A percentile compares a stretch with the other conserved stretches of the same genome.
These are phyloP conservation scores for Glaciozyma antarctica DNA, from an alignment of 768 basidiomycete genomes.

Conservation along the genomic window DNA sequence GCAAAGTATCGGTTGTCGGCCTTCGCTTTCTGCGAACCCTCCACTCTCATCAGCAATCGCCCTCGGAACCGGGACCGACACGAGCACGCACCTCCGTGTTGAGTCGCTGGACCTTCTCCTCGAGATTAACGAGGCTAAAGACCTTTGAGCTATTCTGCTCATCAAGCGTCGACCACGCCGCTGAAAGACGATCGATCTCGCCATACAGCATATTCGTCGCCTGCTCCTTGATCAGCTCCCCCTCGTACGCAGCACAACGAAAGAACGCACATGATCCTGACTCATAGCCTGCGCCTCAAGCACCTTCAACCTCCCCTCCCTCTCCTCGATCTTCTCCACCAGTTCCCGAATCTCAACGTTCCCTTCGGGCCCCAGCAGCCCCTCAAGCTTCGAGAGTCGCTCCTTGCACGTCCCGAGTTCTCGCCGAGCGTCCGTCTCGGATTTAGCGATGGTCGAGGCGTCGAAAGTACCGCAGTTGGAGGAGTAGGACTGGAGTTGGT, in stretches of 20 bases:
- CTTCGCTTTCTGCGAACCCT: slow-evolving; percentile 72
- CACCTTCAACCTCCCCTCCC: slow-evolving; percentile 58
- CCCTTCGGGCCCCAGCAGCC: slow-evolving; percentile 51
- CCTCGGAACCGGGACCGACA: background rate
- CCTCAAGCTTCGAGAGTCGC: slow-evolving; percentile 52
- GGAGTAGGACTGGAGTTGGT: slow-evolving; percentile 40
- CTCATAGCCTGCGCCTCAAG: slow-evolving; percentile 58
- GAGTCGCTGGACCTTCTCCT: slow-evolving; percentile 60
- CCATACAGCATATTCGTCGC: slow-evolving; percentile 66
- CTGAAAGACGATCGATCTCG: slow-evolving; percentile 75
- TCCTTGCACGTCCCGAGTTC: slow-evolving; percentile 29
- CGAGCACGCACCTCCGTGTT: slow-evolving; percentile 55
- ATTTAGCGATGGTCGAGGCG: slow-evolving; percentile 48
- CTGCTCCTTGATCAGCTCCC: slow-evolving; percentile 40
- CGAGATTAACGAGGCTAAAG: slow-evolving; percentile 63
- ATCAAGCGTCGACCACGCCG: slow-evolving; percentile 76
- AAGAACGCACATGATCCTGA: slow-evolving; percentile 51
- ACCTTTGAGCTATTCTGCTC: slow-evolving; percentile 73
- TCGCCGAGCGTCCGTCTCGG: slow-evolving; percentile 36
- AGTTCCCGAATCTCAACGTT: slow-evolving; percentile 51
- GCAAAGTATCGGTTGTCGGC: slow-evolving; percentile 90
- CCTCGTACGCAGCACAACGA: background rate
- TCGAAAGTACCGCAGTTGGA: slow-evolving; percentile 47
- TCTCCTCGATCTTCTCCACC: slow-evolving; percentile 50
- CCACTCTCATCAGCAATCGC: background rate